phyloP scores from a whole-genome alignment of 768 basidiomycete species.

The Suillus weaverae region DNA sequence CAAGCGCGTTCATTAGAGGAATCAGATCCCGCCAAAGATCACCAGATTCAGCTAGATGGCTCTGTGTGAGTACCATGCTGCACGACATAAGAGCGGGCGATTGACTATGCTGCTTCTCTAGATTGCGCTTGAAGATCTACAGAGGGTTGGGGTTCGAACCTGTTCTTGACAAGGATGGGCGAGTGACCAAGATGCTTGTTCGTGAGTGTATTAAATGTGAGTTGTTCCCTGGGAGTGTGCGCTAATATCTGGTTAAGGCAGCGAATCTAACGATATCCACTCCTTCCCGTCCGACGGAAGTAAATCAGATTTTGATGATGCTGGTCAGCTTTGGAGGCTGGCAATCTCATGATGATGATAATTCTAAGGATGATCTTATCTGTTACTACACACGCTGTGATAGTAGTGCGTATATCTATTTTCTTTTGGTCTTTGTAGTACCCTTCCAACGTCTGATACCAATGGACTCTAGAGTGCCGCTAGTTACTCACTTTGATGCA shows the following conservation, averaged over 20 bases:
- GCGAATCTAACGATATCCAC: conserved; percentile 43
- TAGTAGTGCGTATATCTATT: neutral
- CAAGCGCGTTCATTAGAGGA: conserved; percentile 60
- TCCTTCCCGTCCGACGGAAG: conserved; percentile 30
- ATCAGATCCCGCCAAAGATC: conserved; percentile 72
- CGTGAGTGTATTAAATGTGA: conserved; percentile 44
- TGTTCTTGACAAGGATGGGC: conserved; percentile 52
- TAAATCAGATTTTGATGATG: conserved; percentile 29
- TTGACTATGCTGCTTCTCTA: conserved; percentile 27
- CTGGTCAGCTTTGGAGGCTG: conserved; percentile 36
- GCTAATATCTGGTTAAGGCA: conserved; percentile 37
- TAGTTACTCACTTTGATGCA: neutral
- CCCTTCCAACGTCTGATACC: neutral
- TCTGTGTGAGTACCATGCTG: conserved; percentile 49
- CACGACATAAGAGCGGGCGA: neutral
- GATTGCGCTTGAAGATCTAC: conserved; percentile 67
- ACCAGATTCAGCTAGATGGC: conserved; percentile 67
- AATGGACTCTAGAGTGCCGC: neutral
- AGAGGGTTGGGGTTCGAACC: conserved; percentile 74
- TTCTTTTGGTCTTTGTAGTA: neutral
- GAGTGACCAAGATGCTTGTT: conserved; percentile 61
- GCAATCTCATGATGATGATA: conserved; percentile 34
- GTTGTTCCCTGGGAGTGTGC: neutral
- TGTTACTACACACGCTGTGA: neutral
- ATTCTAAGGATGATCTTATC: neutral